Base-by-base conservation (phyloP, 345 rosid genomes). In the Aurinia saxatilis region DNA sequence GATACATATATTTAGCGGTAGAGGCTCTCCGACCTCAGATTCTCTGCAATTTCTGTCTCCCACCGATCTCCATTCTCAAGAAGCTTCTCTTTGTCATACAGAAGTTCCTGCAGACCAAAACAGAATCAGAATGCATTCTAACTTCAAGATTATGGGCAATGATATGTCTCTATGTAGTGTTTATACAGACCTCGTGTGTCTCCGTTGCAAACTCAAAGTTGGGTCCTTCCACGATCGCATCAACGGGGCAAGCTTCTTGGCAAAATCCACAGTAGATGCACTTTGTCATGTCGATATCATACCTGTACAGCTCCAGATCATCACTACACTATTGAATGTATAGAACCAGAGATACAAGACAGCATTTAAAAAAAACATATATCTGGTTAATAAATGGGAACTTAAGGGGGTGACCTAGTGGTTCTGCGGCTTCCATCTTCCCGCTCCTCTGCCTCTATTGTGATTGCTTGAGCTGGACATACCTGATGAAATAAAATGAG, bases 211-310 rank as follows among this genome's bases (percentile, higher is more conserved):
- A 93, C 73, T 93, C 97, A 10, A 93, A 90, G 85, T 87, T 87
- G 45, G 97, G 99, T 62, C 97, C 97, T 80, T 93, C 95, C 2
- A 93, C 96, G 61, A 90, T 90, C 66, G 99, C 99, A 73, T 90
- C 97, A 60, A 93, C 97, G 44, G 99, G 99, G 80, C 97, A 93
- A 15, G 97, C 97, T 78, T 90, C 97, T 83, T 90, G 96, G 90
- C 97, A 93, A 67, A 90, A 91, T 38, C 97, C 99, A 71, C 96
- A 87, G 73, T 93, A 93, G 73, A 90, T 93, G 79, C 99, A 90
- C 58, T 93, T 90, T 10, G 99, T 93, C 99, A 83, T 93, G 81
- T 87, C 96, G 27, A 93, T 90, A 72, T 90, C 96, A 17, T 90
- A 88, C 81, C 96, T 92, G 75, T 34, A 71, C 38, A 63, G 62